A percentile compares a stretch with the other conserved stretches of the same genome.
phyloP scores from a whole-genome alignment of 176 grass and related monocot genomes.

The Saccharum officinarum region DNA sequence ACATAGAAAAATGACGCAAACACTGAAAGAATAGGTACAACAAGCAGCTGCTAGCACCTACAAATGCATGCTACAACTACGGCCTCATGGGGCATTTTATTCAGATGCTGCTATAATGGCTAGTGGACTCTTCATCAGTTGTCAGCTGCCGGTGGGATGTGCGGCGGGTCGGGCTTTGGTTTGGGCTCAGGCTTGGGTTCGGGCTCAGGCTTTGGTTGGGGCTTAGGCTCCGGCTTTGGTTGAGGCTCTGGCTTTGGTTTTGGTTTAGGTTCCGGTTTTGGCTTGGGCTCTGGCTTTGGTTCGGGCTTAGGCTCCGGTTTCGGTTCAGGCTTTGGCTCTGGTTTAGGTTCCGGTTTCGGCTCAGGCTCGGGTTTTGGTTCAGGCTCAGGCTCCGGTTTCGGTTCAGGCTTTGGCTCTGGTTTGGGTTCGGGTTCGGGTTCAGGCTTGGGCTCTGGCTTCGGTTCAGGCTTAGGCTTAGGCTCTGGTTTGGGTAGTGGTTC shows the following conservation, averaged over 20 bases:
- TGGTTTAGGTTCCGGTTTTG: fast-evolving
- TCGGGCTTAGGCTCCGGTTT: fast-evolving
- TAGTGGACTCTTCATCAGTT: too few relatives aligned
- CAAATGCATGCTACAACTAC: too few relatives aligned
- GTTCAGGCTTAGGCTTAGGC: fast-evolving
- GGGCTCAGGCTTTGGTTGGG: fast-evolving
- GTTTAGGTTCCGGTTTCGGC: neutral
- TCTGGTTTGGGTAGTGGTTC: neutral
- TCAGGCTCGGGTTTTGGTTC: neutral
- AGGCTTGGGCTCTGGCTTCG: fast-evolving
- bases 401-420: neutral
- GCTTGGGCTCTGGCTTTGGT: neutral
- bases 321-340: neutral
- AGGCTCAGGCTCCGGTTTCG: neutral
- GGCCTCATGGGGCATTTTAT: too few relatives aligned
- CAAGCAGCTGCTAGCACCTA: too few relatives aligned
- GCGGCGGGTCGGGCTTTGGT: neutral
- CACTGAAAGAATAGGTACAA: too few relatives aligned
- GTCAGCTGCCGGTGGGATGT: too few relatives aligned
- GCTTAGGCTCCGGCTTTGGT: fast-evolving
- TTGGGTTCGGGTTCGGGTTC: neutral
- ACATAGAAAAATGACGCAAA: too few relatives aligned
- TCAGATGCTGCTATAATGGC: too few relatives aligned
- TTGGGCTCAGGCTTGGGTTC: neutral
- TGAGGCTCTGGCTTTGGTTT: neutral